Evolutionary conservation across 2,329 filamentous ascomycete genomes (phyloP), one percentile per base, ranked within the genome.

Genomic region (Colletotrichum ledebouriae): DNA sequence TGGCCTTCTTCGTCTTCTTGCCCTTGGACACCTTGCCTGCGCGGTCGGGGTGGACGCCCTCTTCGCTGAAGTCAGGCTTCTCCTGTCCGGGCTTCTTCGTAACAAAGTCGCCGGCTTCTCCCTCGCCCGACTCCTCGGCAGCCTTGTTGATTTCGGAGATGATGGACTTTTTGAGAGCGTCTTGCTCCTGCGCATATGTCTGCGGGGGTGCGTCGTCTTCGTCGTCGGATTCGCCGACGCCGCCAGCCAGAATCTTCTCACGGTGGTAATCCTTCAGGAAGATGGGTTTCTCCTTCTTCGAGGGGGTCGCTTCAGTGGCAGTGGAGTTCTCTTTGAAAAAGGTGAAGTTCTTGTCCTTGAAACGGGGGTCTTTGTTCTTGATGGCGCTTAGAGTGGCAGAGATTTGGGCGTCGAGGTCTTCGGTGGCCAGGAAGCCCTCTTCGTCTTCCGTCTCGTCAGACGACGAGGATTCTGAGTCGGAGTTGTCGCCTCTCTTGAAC

Each of bases 171-270:
- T 96, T 94, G 67, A 97, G 81, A 58, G 91, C 89, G 71, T 93
- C 93, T 78, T 98, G 96, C 81, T 98, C 94, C 79, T 98, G 89
- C 10, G 87, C 89, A 77, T 97, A 98, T 10, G 94, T 97, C 78
- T 85, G 87, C 3, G 89, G 87, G 6, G 76, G 76, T 50, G 75
- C 83, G 5, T 85, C 83, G 7, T 87, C 85, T 13, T 90, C 87
- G 17, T 88, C 84, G 15, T 90, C 87, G 1, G 84, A 85, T 3
- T 80, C 86, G n/a, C 85, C 87, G 10, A 83, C 82, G 67, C 89
- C 86, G 41, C 93, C 94, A 44, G 89, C 89, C 67, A 98, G 78
- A n/a, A 97, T 84, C 74, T 95, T 97, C 78, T 96, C 89, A 70
- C 94, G 90, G 76, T 99, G 96, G 79, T 98, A 99, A 79, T 99